Percentiles rank a stretch among this genome's conserved stretches.
These are phyloP conservation scores for Fusarium sp. DNA, from an alignment of 2,329 filamentous ascomycete genomes.

Conservation along the genomic window DNA sequence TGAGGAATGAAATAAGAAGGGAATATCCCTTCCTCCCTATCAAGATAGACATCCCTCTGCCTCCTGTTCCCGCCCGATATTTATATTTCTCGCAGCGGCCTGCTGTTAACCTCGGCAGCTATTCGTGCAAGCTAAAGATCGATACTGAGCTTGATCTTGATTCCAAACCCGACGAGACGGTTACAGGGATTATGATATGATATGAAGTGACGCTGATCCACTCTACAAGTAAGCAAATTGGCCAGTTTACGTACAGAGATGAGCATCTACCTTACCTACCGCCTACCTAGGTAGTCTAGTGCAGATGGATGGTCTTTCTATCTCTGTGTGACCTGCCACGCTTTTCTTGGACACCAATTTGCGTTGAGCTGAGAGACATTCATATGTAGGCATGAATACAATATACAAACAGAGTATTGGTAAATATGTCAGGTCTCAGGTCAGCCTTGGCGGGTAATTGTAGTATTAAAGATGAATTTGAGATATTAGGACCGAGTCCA, in stretches of 20 bases:
- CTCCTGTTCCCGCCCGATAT: background rate
- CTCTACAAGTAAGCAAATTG: conserved; percentile 3
- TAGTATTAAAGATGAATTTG: background rate
- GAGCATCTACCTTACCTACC: background rate
- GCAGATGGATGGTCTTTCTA: background rate
- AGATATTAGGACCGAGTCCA: background rate
- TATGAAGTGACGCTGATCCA: background rate
- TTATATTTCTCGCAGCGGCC: background rate
- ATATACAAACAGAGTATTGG: background rate
- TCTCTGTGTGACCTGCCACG: background rate
- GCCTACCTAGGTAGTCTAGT: no score
- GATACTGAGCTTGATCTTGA: conserved; percentile 1
- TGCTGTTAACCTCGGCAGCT: background rate
- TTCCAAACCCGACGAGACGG: background rate
- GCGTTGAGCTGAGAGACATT: background rate
- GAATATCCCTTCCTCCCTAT: background rate
- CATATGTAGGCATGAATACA: background rate
- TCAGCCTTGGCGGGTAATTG: background rate
- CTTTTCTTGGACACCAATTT: background rate
- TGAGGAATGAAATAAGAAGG: background rate
- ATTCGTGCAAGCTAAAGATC: background rate
- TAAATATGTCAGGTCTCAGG: background rate
- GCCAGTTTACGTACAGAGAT: conserved; percentile 15
- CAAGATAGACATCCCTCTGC: no score
- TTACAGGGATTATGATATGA: conserved; percentile 11